Base-by-base conservation (phyloP, 2,329 filamentous ascomycete genomes). In the Zalaria obscura region DNA sequence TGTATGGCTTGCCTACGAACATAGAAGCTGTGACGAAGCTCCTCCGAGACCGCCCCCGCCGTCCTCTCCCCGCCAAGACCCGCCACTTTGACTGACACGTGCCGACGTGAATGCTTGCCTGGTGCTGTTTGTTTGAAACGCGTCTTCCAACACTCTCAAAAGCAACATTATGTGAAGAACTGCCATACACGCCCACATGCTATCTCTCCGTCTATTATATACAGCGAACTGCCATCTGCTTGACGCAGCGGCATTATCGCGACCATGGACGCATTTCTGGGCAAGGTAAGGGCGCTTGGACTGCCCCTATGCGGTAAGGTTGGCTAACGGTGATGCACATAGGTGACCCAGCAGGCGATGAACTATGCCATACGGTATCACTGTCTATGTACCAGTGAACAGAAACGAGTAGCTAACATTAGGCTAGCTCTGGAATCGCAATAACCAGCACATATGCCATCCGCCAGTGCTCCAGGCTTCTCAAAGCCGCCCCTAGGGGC, bases 391-490 rank as follows among this genome's bases (percentile, higher is more conserved):
- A 33, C 9, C 35, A 42, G 34, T 11, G 11, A 26, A 18, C 18
- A 18, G 18, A 18, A 18, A 18, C 18, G 18, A 18, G 18, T 18
- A 18, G 18, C 11, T 39, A 10, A 43, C 32, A 29, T 31, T 10
- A 4, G 36, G 18, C 3, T 26, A 73, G 70, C 39, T 88, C 86
- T 11, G 87, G 87, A 39, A 80, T 96, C 50, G 78, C 83, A 38
- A 73, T 94, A 49, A 94, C 88, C 2, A 86, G 85, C 40, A 77
- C 73, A 33, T 93, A 87, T 64, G 84, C 87, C n/a, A 71, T 94
- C 47, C 76, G 76, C 44, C 86, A 94, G 61, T 87, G 83, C 43
- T 77, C 80, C 1, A 76, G 82, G 35, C 66, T 95, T 8, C 67
- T 94, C 44, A 84, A 82, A 10, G 47, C 74, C 67, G 80, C 76